These are phyloP conservation scores for Rhodotorula sp. DNA, from an alignment of 1,284 basidiomycete genomes.

Conservation along the genomic window DNA sequence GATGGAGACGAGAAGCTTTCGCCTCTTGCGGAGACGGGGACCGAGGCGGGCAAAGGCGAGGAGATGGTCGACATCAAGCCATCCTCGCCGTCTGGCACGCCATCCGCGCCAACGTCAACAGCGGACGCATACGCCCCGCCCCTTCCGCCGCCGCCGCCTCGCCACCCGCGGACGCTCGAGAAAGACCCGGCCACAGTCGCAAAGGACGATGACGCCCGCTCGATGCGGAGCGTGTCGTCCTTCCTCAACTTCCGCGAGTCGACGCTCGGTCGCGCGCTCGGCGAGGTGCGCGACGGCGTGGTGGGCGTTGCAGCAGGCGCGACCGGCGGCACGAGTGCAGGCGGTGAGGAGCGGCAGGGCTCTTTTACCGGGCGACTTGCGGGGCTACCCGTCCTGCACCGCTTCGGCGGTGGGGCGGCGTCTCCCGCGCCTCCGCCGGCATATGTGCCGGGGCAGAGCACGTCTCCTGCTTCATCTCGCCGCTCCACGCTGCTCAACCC, in stretches of 20 bases:
- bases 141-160: background rate
- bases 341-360: constrained; percentile 1
- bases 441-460: background rate
- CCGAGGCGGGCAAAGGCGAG: constrained; percentile 1
- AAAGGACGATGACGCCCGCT: constrained; percentile 32
- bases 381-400: constrained; percentile 11
- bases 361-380: constrained; percentile 31
- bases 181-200: background rate
- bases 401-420: constrained; percentile 13
- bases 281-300: constrained; percentile 13
- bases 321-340: background rate
- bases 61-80: constrained; percentile 33
- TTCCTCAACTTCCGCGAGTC: constrained; percentile 29
- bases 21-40: too few species aligned
- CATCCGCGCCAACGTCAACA: background rate
- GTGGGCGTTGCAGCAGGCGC: background rate
- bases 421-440: background rate
- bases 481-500: constrained; percentile 19
- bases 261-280: constrained; percentile 14
- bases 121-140: background rate
- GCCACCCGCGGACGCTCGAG: background rate
- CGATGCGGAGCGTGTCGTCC: constrained; percentile 34
- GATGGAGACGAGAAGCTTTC: background rate
- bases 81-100: constrained; percentile 4
- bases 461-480: constrained; percentile 9